Percentiles rank a stretch among this genome's conserved stretches.
These are phyloP conservation scores for Mycena leptocephala DNA, from an alignment of 768 basidiomycete genomes.

Conservation along the genomic window DNA sequence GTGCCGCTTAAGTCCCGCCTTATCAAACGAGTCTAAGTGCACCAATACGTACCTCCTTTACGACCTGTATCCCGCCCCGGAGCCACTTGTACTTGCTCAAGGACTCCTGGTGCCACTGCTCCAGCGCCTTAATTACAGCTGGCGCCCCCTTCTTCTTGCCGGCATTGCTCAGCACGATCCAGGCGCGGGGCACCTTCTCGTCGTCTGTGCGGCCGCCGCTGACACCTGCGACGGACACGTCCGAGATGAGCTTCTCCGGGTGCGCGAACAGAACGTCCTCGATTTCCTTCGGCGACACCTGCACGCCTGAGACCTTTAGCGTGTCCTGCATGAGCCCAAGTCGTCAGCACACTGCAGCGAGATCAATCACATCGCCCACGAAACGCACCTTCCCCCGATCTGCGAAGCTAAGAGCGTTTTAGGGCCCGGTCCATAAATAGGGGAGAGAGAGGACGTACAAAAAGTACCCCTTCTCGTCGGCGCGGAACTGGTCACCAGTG, in stretches of 20 bases:
- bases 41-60: constrained; percentile 64
- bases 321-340: constrained; percentile 67
- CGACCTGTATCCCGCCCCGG: constrained; percentile 78
- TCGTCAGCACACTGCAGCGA: neutral
- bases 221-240: constrained; percentile 83
- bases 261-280: constrained; percentile 77
- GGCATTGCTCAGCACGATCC: constrained; percentile 76
- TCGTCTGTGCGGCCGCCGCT: constrained; percentile 79
- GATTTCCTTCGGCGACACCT: constrained; percentile 88
- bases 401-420: constrained; percentile 68
- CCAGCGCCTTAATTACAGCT: constrained; percentile 62
- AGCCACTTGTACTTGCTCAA: constrained; percentile 86
- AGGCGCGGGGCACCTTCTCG: constrained; percentile 85
- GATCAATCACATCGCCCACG: neutral
- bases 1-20: neutral
- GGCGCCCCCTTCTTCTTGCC: constrained; percentile 67
- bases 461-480: constrained; percentile 74
- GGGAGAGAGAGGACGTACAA: constrained; percentile 63
- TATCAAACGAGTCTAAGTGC: constrained; percentile 16
- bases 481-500: constrained; percentile 81
- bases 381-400: constrained; percentile 80
- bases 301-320: constrained; percentile 84
- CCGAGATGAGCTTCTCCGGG: constrained; percentile 73
- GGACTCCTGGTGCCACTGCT: constrained; percentile 73
- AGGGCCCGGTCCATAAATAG: neutral